Conservation (phyloP, 192 early-diverging fungal species). For the Coemansia sp. region DNA sequence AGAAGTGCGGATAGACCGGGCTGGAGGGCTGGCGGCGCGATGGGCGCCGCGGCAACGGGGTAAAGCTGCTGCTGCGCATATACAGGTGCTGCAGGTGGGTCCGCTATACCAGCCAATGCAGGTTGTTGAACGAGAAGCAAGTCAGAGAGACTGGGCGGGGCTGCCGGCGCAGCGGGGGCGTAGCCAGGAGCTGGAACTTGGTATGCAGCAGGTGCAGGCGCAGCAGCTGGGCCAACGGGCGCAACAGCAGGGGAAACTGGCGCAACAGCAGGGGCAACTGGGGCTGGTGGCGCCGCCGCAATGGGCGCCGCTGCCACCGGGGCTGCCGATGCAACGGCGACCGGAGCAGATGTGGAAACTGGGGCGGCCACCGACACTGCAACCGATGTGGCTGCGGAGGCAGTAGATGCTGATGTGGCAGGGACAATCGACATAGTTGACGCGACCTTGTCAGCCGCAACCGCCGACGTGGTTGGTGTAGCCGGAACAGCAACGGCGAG, state of each 20-base stretch:
- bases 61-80: constrained; percentile 43
- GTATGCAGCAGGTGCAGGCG: constrained; percentile 3
- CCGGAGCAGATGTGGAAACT: not conserved
- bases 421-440: not conserved
- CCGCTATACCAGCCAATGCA: constrained; percentile 3
- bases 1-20: constrained; percentile 1
- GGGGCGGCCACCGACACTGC: constrained; percentile 7
- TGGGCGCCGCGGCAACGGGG: constrained; percentile 18
- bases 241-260: not conserved
- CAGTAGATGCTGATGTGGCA: not conserved
- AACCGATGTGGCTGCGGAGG: constrained; percentile 1
- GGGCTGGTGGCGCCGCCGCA: not conserved
- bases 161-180: constrained; percentile 5
- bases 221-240: constrained; percentile 2
- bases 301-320: not conserved
- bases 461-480: not conserved
- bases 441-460: not conserved
- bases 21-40: constrained; percentile 6
- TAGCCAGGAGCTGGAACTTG: not conserved
- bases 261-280: not conserved
- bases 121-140: constrained; percentile 14
- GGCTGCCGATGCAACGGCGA: not conserved
- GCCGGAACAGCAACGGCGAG: constrained; percentile 10
- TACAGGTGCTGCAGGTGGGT: constrained; percentile 7
- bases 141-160: constrained; percentile 18